Evolutionary conservation across 2,329 filamentous ascomycete species (phyloP).

Genomic region (Camillea tinctor): DNA sequence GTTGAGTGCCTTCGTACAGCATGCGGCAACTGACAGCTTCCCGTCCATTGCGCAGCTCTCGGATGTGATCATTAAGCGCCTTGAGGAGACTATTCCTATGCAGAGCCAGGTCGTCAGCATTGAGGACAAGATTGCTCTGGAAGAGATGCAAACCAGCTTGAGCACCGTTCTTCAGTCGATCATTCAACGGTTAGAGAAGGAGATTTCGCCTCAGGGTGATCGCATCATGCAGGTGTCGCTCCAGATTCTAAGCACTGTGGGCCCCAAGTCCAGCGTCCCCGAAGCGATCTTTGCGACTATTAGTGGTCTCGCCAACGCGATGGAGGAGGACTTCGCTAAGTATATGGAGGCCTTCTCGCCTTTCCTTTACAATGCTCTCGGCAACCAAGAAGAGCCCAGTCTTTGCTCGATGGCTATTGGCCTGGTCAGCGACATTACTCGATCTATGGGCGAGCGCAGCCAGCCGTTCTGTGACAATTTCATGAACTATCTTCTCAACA

Average conservation of each 20-base stretch:
- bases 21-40: conserved; percentile 83
- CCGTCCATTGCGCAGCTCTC: conserved; percentile 77
- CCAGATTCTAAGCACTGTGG: conserved; percentile 73
- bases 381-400: conserved; percentile 91
- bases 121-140: conserved; percentile 91
- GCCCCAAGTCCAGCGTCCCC: conserved; percentile 87
- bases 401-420: conserved; percentile 97
- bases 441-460: conserved; percentile 84
- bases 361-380: conserved; percentile 89
- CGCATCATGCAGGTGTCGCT: conserved; percentile 90
- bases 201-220: conserved; percentile 86
- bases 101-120: conserved; percentile 94
- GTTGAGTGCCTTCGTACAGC: conserved; percentile 89
- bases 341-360: conserved; percentile 97
- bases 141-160: conserved; percentile 97
- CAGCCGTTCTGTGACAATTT: conserved; percentile 96
- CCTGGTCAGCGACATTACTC: conserved; percentile 92
- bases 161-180: conserved; percentile 89
- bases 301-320: conserved; percentile 83
- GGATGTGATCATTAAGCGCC: conserved; percentile 83
- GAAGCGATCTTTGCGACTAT: conserved; percentile 92
- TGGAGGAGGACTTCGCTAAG: conserved; percentile 90
- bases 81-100: conserved; percentile 86
- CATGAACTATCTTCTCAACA: conserved; percentile 96
- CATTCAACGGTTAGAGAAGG: conserved; percentile 84